Evolutionary conservation across 2,329 filamentous ascomycete genomes (phyloP).

Genomic region (Ramularia collo-cygni): DNA sequence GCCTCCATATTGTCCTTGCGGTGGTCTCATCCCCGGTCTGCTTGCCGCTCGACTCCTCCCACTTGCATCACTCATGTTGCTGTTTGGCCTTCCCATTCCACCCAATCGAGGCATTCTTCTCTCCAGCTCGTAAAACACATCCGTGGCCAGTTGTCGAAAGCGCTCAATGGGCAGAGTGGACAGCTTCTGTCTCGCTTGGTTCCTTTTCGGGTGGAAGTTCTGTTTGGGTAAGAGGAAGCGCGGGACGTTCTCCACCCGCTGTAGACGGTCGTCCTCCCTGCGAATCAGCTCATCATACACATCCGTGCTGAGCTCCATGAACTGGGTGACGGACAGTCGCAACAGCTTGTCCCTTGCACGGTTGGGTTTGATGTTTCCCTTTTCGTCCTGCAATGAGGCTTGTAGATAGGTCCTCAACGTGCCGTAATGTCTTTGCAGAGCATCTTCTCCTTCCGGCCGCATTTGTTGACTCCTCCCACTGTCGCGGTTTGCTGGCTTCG

Average conservation of each 20-base stretch:
- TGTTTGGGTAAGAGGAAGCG: constrained; percentile 75
- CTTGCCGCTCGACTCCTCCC: constrained; percentile 22
- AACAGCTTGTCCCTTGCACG: constrained; percentile 91
- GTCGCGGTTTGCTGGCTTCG: constrained; percentile 18
- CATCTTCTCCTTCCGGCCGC: constrained; percentile 50
- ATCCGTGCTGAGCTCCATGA: constrained; percentile 95
- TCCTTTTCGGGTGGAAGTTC: constrained; percentile 91
- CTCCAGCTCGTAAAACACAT: constrained; percentile 93
- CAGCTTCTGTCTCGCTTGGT: constrained; percentile 93
- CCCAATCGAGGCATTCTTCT: constrained; percentile 78
- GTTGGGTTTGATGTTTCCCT: constrained; percentile 68
- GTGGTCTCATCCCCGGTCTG: constrained; percentile 32
- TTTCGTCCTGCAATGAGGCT: constrained; percentile 64
- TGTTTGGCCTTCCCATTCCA: constrained; percentile 62
- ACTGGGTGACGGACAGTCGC: constrained; percentile 82
- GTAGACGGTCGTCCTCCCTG: constrained; percentile 59
- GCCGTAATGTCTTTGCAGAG: constrained; percentile 73
- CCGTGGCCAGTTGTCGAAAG: constrained; percentile 87
- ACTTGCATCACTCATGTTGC: constrained; percentile 51
- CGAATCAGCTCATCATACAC: constrained; percentile 92
- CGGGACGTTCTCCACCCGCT: constrained; percentile 49
- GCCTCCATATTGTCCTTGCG: constrained; percentile 17
- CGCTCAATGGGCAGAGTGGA: constrained; percentile 79
- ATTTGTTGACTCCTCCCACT: constrained; percentile 51
- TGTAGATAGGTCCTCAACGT: constrained; percentile 71